Evolutionary conservation across 2,329 filamentous ascomycete genomes (phyloP).

Genomic region (Fusarium sp.): DNA sequence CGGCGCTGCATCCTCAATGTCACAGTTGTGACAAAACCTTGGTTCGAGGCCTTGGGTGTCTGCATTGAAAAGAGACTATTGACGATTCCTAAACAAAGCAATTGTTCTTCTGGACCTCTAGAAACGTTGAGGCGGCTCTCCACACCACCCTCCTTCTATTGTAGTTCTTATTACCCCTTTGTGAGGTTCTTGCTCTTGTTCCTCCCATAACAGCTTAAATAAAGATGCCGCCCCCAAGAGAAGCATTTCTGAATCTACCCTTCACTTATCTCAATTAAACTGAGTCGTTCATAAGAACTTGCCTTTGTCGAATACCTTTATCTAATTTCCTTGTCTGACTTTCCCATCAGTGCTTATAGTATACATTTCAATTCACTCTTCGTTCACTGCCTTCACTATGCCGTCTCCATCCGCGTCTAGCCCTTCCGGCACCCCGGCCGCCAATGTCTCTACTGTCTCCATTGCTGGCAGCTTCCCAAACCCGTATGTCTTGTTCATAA

Average conservation of each 20-base stretch:
- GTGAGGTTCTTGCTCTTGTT: background rate
- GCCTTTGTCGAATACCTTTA: no score
- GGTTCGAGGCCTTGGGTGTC: background rate
- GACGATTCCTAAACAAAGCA: background rate
- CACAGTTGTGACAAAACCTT: conserved; percentile 5
- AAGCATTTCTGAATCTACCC: background rate
- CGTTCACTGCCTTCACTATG: background rate
- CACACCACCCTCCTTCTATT: conserved; percentile 2
- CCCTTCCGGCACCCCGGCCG: background rate
- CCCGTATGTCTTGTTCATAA: background rate
- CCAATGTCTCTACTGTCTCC: background rate
- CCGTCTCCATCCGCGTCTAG: background rate
- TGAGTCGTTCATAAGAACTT: no score
- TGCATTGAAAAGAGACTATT: background rate
- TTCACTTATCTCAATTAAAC: no score
- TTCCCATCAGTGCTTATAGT: no score
- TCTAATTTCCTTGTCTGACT: no score
- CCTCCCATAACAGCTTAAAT: background rate
- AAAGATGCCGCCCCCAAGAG: background rate
- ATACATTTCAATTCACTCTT: background rate
- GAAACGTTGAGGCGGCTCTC: conserved; percentile 4
- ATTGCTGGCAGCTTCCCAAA: conserved; percentile 4
- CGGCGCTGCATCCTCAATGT: background rate
- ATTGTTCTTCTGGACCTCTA: background rate
- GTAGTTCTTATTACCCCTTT: background rate